phyloP scores from a whole-genome alignment of 1,139 yeast genomes.

The Debaryomyces subglobosus region DNA sequence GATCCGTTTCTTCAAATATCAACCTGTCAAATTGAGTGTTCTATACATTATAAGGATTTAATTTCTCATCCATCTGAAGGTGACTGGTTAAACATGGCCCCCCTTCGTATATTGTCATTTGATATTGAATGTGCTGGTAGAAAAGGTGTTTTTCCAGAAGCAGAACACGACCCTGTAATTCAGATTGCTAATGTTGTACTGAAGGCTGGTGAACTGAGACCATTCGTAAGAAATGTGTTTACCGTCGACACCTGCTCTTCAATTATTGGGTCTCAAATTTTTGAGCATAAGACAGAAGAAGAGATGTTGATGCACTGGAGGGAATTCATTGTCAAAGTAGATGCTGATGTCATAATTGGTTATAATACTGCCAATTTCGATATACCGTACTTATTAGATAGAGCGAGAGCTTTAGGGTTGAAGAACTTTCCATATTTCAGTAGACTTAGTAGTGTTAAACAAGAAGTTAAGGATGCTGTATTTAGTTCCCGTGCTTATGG shows the following conservation, averaged over 20 bases:
- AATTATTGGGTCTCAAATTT: conserved; percentile 90
- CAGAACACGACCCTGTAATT: conserved; percentile 90
- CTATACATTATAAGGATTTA: conserved; percentile 66
- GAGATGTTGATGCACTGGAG: conserved; percentile 88
- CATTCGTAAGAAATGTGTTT: conserved; percentile 92
- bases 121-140: conserved; percentile 99
- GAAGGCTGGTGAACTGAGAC: conserved; percentile 74
- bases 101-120: conserved; percentile 87
- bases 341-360: conserved; percentile 97
- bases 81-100: conserved; percentile 92
- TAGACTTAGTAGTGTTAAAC: conserved; percentile 65
- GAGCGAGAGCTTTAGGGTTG: conserved; percentile 76
- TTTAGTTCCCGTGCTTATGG: conserved; percentile 97
- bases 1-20: conserved; percentile 49
- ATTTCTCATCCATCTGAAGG: conserved; percentile 89
- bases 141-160: conserved; percentile 94
- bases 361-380: conserved; percentile 95
- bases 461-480: conserved; percentile 77
- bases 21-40: conserved; percentile 83
- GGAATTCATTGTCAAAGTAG: conserved; percentile 78
- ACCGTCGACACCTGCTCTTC: conserved; percentile 91
- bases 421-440: conserved; percentile 85
- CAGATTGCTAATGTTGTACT: conserved; percentile 96
- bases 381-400: conserved; percentile 85
- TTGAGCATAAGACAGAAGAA: conserved; percentile 71